These are phyloP conservation scores for Cnidoscolus chayamansa DNA, from an alignment of 441 rosid genomes.

Conservation along the genomic window DNA sequence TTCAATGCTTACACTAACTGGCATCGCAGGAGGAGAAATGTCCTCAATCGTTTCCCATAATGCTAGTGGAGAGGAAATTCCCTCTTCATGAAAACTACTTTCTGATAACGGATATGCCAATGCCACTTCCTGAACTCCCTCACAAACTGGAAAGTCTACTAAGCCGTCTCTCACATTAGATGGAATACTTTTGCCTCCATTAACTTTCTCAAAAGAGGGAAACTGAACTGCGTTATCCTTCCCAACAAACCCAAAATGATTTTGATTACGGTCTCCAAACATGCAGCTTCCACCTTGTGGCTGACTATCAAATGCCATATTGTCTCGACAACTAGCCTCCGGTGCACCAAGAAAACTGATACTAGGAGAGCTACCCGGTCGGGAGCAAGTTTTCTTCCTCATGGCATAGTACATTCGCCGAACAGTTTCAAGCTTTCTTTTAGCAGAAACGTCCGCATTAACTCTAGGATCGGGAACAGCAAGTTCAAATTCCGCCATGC, in stretches of 20 bases:
- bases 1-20: constrained; percentile 25
- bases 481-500: constrained; percentile 61
- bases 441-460: constrained; percentile 27
- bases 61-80: constrained; percentile 16
- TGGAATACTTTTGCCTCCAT: constrained; percentile 8
- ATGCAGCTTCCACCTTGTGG: constrained; percentile 20
- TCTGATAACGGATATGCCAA: constrained; percentile 27
- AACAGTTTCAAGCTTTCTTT: constrained; percentile 69
- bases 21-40: constrained; percentile 41
- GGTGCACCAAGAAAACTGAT: constrained; percentile 40
- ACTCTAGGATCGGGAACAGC: constrained; percentile 17
- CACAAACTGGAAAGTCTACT: constrained; percentile 24
- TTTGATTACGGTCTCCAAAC: constrained; percentile 29
- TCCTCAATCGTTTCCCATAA: constrained; percentile 43
- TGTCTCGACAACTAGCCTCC: constrained; percentile 10
- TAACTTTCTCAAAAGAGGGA: constrained; percentile 18
- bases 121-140: constrained; percentile 26
- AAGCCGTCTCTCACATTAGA: constrained; percentile 21
- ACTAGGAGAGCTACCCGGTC: constrained; percentile 44
- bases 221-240: constrained; percentile 21
- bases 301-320: constrained; percentile 12
- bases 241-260: constrained; percentile 29
- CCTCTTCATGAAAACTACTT: constrained; percentile 30
- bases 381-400: constrained; percentile 53
- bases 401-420: constrained; percentile 51